These are phyloP conservation scores for Gentiana macrophylla DNA, from an alignment of 257 asterid genomes.

Conservation along the genomic window DNA sequence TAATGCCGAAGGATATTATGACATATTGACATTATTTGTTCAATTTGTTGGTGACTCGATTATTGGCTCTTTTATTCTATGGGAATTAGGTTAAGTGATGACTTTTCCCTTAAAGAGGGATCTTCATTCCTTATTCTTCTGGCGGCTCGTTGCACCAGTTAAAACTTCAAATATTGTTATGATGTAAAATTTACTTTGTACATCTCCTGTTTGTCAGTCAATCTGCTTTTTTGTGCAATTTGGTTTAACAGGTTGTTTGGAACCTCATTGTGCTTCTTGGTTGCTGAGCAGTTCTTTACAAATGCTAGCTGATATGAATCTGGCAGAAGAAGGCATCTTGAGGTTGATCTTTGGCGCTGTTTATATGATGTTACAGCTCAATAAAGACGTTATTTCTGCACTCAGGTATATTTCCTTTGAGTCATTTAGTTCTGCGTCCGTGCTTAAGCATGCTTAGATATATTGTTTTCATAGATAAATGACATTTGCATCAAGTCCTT, in stretches of 20 bases:
- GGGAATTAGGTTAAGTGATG: too few species aligned
- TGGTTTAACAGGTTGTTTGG: not conserved
- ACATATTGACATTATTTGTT: too few species aligned
- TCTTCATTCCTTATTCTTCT: not conserved
- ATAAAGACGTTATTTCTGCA: constrained; percentile 72
- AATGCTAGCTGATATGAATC: constrained; percentile 63
- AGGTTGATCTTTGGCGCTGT: constrained; percentile 78
- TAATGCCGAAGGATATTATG: too few species aligned
- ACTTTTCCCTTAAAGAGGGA: not conserved
- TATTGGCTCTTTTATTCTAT: too few species aligned
- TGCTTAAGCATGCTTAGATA: not conserved
- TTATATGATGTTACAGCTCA: constrained; percentile 57
- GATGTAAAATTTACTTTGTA: not conserved
- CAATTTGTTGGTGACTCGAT: too few species aligned
- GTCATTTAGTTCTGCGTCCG: not conserved
- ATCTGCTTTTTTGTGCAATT: constrained; percentile 1
- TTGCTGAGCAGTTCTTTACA: constrained; percentile 70
- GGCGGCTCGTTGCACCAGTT: constrained; percentile 2
- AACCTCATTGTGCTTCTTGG: constrained; percentile 19
- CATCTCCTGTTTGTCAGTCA: not conserved
- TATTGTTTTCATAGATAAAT: not conserved
- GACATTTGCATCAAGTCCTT: not conserved
- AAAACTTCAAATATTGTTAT: not conserved
- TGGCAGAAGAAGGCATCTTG: constrained; percentile 88
- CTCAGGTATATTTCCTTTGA: constrained; percentile 53